Evolutionary conservation across 208 protist species (phyloP).

Genomic region (Trypanosoma rangeli): DNA sequence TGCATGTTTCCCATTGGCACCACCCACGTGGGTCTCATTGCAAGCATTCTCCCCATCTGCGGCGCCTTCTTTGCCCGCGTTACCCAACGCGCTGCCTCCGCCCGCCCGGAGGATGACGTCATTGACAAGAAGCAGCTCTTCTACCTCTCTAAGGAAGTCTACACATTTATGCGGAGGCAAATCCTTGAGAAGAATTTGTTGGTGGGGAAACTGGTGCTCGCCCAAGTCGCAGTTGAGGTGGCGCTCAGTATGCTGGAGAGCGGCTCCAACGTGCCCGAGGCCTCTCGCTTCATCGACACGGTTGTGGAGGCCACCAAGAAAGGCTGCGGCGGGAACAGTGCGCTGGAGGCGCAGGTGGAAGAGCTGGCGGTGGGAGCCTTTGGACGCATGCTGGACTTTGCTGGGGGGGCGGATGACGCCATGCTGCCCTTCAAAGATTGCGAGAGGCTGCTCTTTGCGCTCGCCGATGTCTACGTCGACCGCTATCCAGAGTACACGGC

Average conservation of each 20-base stretch:
- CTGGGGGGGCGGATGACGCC: slow-evolving; percentile 24
- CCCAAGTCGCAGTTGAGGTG: slow-evolving; percentile 35
- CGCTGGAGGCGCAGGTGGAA: slow-evolving; percentile 27
- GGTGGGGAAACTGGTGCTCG: slow-evolving; percentile 31
- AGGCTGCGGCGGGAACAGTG: background rate
- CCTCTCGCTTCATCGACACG: slow-evolving; percentile 39
- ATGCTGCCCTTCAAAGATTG: slow-evolving; percentile 36
- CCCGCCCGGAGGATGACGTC: slow-evolving; percentile 45
- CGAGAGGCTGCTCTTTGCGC: slow-evolving; percentile 30
- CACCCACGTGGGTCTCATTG: slow-evolving; percentile 39
- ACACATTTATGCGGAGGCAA: slow-evolving; percentile 46
- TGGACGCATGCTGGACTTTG: slow-evolving; percentile 43
- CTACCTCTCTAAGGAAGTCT: slow-evolving; percentile 64
- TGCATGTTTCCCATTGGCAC: slow-evolving; percentile 57
- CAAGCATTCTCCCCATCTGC: slow-evolving; percentile 35
- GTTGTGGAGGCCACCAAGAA: slow-evolving; percentile 34
- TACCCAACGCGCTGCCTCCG: slow-evolving; percentile 12
- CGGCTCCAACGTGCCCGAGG: slow-evolving; percentile 36
- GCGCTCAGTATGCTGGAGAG: slow-evolving; percentile 43
- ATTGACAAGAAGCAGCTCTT: slow-evolving; percentile 60
- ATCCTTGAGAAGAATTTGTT: slow-evolving; percentile 48
- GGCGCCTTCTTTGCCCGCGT: slow-evolving; percentile 38
- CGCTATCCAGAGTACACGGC: slow-evolving; percentile 43
- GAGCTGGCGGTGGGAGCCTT: slow-evolving; percentile 42
- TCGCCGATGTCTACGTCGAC: slow-evolving; percentile 49